Percentiles rank a stretch among this genome's conserved stretches.
Evolutionary conservation across 2,329 filamentous ascomycete genomes (phyloP).

Genomic region (Cladosporium austrohemisphaericum): DNA sequence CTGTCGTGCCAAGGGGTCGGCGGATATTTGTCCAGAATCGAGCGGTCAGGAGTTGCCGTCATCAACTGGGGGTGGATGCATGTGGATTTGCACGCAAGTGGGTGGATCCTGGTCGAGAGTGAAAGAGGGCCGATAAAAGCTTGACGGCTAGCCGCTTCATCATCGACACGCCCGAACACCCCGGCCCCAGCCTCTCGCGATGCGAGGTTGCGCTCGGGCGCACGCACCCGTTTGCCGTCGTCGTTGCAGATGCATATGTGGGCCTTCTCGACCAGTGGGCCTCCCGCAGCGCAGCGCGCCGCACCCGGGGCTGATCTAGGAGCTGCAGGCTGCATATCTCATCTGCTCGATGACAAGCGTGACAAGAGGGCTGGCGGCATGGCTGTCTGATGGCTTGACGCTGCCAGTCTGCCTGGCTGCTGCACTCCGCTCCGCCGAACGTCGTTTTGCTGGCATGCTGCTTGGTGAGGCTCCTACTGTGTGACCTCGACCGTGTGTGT

Average conservation of each 20-base stretch:
- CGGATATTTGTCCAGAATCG: conserved; percentile 12
- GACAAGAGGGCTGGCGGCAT: conserved; percentile 2
- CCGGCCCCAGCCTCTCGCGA: conserved; percentile 4
- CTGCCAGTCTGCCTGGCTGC: not conserved
- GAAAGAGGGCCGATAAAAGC: conserved; percentile 10
- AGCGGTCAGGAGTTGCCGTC: conserved; percentile 9
- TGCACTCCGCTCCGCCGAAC: not conserved
- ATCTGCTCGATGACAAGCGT: conserved; percentile 13
- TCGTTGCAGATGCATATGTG: not conserved
- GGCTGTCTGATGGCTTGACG: not conserved
- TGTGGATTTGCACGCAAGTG: not conserved
- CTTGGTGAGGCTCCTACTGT: not conserved
- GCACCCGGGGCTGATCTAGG: conserved; percentile 5
- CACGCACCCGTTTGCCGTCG: not conserved
- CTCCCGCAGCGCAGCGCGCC: not conserved
- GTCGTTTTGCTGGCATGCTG: not conserved
- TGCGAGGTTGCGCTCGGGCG: conserved; percentile 1
- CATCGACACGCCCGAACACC: not conserved
- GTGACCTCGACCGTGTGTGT: conserved; percentile 1
- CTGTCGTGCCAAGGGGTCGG: conserved; percentile 1
- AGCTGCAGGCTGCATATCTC: conserved; percentile 2
- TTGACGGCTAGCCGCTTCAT: conserved; percentile 11
- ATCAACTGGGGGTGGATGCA: not conserved
- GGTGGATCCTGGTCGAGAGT: conserved; percentile 1
- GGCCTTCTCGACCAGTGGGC: not conserved